Base-by-base conservation (phyloP, 2,329 filamentous ascomycete species). In the Sphaerulina vaccinii region DNA sequence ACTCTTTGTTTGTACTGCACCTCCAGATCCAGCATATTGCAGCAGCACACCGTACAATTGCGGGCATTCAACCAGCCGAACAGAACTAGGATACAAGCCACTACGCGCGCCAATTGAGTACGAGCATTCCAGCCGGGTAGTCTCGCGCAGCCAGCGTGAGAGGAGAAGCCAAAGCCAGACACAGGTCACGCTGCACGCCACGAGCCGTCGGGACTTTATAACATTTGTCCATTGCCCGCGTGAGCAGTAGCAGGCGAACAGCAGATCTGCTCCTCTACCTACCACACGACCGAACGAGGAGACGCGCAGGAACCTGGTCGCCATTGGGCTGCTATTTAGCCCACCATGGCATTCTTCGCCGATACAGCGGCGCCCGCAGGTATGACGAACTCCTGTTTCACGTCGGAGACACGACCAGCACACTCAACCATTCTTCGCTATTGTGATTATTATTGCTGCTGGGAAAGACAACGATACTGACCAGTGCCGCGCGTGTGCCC, bases 361-460 rank as follows among this genome's bases (percentile, higher is more conserved):
- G 53, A 41, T 27, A 13, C 53, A 37, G 38, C 44, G 23, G 53
- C 45, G 15, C 33, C 49, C 21, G 39, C 49, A 49, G 53, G 49
- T 55, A 52, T 52, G 49, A 50, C 42, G 41, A 44, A 41, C 60
- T 55, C 58, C 55, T 51, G 47, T 55, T 51, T 51, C 52, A 51
- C 40, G 35, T 50, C 42, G 42, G 33, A 40, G 40, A n/a, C 39
- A 39, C 38, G 36, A 39, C 47, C 18, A 43, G 8, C 27, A 29
- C 27, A 29, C n/a, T 13, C 27, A 29, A 3, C 27, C 27, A 29
- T 9, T 29, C 27, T 9, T 29, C 27, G 27, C 27, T 29, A 13
- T 29, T 13, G 27, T 9, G 24, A 27, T 27, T 9, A 29, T 29
- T 9, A 10, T 5, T 29, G 3, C 3, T 32, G 24, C 23, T 68